Evolutionary conservation across 208 protist species (phyloP).

Genomic region (Crithidia mellificae): DNA sequence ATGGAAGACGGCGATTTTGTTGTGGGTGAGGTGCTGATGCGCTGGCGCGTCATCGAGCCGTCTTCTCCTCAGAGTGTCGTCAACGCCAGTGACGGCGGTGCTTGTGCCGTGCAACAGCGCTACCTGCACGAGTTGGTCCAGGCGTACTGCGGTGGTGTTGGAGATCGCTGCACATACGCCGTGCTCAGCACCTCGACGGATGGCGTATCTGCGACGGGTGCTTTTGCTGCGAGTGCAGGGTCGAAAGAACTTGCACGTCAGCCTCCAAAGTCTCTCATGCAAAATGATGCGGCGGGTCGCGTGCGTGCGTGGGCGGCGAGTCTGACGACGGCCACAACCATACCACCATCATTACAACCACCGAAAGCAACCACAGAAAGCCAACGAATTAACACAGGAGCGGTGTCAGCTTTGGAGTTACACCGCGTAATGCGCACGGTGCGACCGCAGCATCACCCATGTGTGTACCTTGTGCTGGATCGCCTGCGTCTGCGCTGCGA

Average conservation of each 20-base stretch:
- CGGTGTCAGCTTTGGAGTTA: neutral
- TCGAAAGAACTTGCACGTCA: no score
- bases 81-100: neutral
- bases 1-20: constrained; percentile 1
- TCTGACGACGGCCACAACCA: neutral
- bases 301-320: constrained; percentile 5
- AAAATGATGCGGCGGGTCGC: neutral
- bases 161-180: constrained; percentile 15
- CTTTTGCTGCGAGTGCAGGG: no score
- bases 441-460: constrained; percentile 3
- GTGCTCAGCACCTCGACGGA: constrained; percentile 2
- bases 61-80: neutral
- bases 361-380: no score
- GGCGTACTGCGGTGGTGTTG: constrained; percentile 16
- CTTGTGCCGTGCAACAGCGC: neutral
- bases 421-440: neutral
- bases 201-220: no score
- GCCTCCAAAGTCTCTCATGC: no score
- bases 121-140: constrained; percentile 10
- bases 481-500: constrained; percentile 11
- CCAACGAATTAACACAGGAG: no score
- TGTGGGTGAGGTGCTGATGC: constrained; percentile 22
- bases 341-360: no score
- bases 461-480: constrained; percentile 22
- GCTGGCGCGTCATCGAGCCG: constrained; percentile 18